Percentiles rank a stretch among this genome's conserved stretches.
Evolutionary conservation across 2,329 filamentous ascomycete species (phyloP).

Genomic region (Chaetomiaceae sp.): DNA sequence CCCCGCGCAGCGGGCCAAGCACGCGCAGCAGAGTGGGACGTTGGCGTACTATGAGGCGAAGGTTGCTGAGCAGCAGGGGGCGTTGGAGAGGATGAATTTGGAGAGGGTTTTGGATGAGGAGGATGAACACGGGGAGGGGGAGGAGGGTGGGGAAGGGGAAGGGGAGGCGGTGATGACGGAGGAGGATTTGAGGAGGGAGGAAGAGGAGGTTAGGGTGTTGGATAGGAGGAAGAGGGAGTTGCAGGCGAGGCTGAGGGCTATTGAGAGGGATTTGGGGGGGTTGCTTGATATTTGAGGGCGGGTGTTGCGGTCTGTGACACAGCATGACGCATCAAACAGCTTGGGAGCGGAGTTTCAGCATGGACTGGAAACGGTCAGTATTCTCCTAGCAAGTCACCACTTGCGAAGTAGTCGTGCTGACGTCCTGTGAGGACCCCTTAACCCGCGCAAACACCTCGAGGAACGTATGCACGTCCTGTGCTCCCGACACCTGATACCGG

Average conservation of each 20-base stretch:
- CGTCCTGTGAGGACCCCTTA: conserved; percentile 29
- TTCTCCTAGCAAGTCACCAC: conserved; percentile 18
- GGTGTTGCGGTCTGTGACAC: background rate
- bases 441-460: conserved; percentile 58
- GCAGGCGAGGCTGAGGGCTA: conserved; percentile 47
- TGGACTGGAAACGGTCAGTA: background rate
- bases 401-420: conserved; percentile 8
- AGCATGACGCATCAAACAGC: no score
- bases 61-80: conserved; percentile 70
- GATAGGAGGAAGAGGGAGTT: conserved; percentile 54
- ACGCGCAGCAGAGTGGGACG: conserved; percentile 67
- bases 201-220: conserved; percentile 59
- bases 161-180: conserved; percentile 51
- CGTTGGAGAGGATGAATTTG: conserved; percentile 69
- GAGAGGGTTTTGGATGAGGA: conserved; percentile 51
- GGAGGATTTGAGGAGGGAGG: conserved; percentile 64
- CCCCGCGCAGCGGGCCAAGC: conserved; percentile 62
- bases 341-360: no score
- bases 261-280: conserved; percentile 54
- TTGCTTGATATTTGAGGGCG: conserved; percentile 45
- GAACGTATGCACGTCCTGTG: conserved; percentile 66
- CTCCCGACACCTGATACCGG: conserved; percentile 63
- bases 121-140: conserved; percentile 40
- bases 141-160: conserved; percentile 41
- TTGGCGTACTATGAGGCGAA: conserved; percentile 75